A percentile compares a stretch with the other conserved stretches of the same genome.
phyloP scores from a whole-genome alignment of 805 yeast species.

The Saccharomycopsis schoenii region DNA sequence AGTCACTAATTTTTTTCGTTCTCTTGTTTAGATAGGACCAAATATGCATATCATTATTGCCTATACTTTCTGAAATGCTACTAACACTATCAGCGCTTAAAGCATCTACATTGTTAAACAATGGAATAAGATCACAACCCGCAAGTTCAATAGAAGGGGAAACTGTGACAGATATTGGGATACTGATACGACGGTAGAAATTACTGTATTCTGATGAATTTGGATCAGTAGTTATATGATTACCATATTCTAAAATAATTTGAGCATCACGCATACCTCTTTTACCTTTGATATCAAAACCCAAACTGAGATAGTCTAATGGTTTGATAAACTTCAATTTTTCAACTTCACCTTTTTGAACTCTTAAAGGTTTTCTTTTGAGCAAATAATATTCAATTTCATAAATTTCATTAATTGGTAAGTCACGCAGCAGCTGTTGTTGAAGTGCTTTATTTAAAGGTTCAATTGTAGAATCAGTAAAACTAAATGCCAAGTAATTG shows the following conservation, averaged over 20 bases:
- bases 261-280: slow-evolving; percentile 61
- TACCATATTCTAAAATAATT: slow-evolving; percentile 56
- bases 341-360: slow-evolving; percentile 25
- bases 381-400: slow-evolving; percentile 65
- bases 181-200: slow-evolving; percentile 46
- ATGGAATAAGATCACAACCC: slow-evolving; percentile 65
- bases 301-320: slow-evolving; percentile 34
- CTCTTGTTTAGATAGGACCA: slow-evolving; percentile 23
- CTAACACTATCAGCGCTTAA: slow-evolving; percentile 17
- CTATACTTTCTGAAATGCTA: slow-evolving; percentile 24
- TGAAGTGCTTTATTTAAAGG: slow-evolving; percentile 47
- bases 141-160: slow-evolving; percentile 65
- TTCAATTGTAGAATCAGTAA: slow-evolving; percentile 65
- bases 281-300: slow-evolving; percentile 58
- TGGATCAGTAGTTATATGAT: slow-evolving; percentile 26
- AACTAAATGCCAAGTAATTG: slow-evolving; percentile 48
- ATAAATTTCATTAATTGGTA: slow-evolving; percentile 54
- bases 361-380: slow-evolving; percentile 45
- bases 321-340: slow-evolving; percentile 24
- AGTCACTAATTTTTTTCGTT: slow-evolving; percentile 36
- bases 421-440: slow-evolving; percentile 24
- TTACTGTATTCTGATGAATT: slow-evolving; percentile 18
- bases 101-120: slow-evolving; percentile 27
- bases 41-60: slow-evolving; percentile 8
- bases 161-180: slow-evolving; percentile 64